phyloP scores from a whole-genome alignment of 2,329 filamentous ascomycete genomes.

The Penicillium sp. region DNA sequence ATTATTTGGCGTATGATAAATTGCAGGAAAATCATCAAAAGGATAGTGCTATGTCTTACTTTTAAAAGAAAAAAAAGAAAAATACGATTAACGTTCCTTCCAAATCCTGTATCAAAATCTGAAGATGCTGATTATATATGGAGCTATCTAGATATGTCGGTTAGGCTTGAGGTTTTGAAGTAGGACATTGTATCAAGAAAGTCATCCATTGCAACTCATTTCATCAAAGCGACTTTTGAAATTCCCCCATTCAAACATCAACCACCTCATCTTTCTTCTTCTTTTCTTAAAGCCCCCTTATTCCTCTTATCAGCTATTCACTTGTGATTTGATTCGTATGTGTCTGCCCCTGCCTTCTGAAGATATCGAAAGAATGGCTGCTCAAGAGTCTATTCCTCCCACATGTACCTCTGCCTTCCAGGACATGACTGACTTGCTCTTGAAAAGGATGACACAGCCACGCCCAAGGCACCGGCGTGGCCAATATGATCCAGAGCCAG shows the following conservation, averaged over 20 bases:
- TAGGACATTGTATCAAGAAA: not conserved
- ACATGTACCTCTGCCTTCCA: not conserved
- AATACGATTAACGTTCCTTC: too few relatives aligned
- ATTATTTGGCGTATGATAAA: not conserved
- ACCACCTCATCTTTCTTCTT: not conserved
- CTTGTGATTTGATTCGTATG: too few relatives aligned
- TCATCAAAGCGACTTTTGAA: not conserved
- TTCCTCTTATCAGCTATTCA: too few relatives aligned
- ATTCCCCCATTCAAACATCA: not conserved
- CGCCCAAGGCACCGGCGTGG: conserved; percentile 2
- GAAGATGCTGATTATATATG: too few relatives aligned
- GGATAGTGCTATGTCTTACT: too few relatives aligned
- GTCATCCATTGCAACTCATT: not conserved
- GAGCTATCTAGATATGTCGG: too few relatives aligned
- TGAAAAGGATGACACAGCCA: not conserved
- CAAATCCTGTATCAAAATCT: too few relatives aligned
- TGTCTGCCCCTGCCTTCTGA: too few relatives aligned
- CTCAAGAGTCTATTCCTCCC: too few relatives aligned
- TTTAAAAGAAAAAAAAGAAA: too few relatives aligned
- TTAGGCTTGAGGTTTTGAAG: too few relatives aligned
- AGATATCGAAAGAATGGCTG: too few relatives aligned
- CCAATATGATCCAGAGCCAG: conserved; percentile 3
- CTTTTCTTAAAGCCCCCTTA: not conserved
- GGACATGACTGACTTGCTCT: not conserved
- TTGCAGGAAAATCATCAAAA: not conserved